Conservation (phyloP, 257 asterid genomes). For the Przewalskia tangutica region DNA sequence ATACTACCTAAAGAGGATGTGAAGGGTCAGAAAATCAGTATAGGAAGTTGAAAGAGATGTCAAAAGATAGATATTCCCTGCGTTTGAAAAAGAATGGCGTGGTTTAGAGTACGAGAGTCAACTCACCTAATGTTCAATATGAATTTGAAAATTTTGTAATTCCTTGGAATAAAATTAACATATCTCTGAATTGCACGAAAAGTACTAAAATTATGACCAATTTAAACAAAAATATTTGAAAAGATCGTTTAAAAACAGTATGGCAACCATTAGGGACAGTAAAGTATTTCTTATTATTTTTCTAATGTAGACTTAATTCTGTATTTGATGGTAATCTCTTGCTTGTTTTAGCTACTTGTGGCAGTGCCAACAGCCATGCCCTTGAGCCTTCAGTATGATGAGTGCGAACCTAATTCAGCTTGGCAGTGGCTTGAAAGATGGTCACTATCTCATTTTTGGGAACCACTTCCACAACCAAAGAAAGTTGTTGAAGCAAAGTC, state of each 20-base stretch:
- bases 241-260: not conserved
- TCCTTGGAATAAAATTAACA: not conserved
- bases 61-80: not conserved
- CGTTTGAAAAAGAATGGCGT: not conserved
- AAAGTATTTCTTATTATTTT: not conserved
- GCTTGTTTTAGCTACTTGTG: conserved; percentile 49
- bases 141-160: not conserved
- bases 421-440: conserved; percentile 88
- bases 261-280: not conserved
- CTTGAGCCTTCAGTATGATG: conserved; percentile 77
- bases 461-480: conserved; percentile 37
- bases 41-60: not conserved
- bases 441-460: conserved; percentile 75
- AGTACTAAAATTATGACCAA: not conserved
- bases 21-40: not conserved
- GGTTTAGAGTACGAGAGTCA: not conserved
- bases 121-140: not conserved
- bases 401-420: conserved; percentile 65
- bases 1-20: not conserved
- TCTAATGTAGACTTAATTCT: not conserved
- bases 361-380: conserved; percentile 69
- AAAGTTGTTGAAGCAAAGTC: conserved; percentile 32
- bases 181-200: not conserved
- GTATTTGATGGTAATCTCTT: not conserved
- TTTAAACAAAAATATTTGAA: not conserved